A percentile compares a stretch with the other conserved stretches of the same genome.
Conservation (phyloP, 495 filamentous ascomycete species). For the Staphylotrichum longicolle region DNA sequence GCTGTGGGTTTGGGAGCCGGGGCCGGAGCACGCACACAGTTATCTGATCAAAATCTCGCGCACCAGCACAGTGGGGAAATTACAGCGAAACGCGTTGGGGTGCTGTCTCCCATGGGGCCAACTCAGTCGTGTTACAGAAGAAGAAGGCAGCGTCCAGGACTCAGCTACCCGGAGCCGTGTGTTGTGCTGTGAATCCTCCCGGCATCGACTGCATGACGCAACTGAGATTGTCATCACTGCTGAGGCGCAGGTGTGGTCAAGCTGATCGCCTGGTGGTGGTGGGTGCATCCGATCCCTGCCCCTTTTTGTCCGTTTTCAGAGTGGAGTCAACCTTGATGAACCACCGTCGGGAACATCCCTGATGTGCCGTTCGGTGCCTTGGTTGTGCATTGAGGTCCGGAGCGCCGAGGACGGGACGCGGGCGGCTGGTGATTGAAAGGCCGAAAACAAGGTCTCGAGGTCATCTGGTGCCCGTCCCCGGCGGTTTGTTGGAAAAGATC, state of each 20-base stretch:
- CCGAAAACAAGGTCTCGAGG: constrained; percentile 4
- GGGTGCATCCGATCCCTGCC: not conserved
- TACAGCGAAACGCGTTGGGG: no score
- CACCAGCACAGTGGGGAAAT: no score
- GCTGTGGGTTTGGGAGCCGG: no score
- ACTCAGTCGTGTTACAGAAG: no score
- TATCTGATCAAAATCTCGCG: no score
- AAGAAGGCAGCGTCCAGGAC: no score
- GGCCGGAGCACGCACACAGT: no score
- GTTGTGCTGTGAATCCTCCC: no score
- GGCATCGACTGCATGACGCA: no score
- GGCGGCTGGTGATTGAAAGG: constrained; percentile 2
- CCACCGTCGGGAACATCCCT: not conserved
- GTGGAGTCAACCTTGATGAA: not conserved
- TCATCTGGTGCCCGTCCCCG: not conserved
- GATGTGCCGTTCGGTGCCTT: constrained; percentile 10
- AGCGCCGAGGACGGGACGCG: no score
- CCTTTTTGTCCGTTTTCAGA: not conserved
- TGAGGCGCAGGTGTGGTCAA: not conserved
- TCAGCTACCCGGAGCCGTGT: no score
- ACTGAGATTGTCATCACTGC: not conserved
- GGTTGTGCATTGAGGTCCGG: constrained; percentile 1
- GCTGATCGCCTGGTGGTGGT: not conserved
- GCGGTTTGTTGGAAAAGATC: not conserved
- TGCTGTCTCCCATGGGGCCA: no score